Base-by-base conservation (phyloP, 164 flowering plant genomes). In the Litsea cubeba region DNA sequence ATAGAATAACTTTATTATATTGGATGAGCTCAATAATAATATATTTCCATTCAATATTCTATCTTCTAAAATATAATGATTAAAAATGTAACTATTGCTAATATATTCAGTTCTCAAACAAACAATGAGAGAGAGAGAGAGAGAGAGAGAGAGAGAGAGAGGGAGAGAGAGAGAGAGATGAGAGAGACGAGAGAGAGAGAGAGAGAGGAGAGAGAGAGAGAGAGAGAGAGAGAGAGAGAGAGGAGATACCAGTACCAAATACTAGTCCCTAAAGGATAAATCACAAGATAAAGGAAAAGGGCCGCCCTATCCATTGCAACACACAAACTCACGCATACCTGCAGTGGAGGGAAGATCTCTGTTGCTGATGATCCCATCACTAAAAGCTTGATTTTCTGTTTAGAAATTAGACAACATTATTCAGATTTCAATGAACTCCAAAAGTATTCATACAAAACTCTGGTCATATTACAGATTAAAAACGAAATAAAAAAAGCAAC, bases 311-410 rank as follows among this genome's bases (percentile, higher is more conserved):
- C 66, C 66, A 63, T n/a, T 63, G 28, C 14, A 63, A 63, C 30
- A 25, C 28, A 23, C 66, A 25, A 25, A 63, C 3, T 25, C 25
- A 12, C 66, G 22, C 66, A 63, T 23, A 63, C 66, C 66, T 63
- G 66, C 66, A 63, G 14, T 63, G 66, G 32, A 63, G 66, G 66
- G 15, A 63, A 63, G 28, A 28, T 63, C 28, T 63, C 66, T 63
- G 66, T 25, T 14, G 28, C 24, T n/a, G 66, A 63, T 23, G 66
- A 63, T 63, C 28, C 66, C 66, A 63, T 63, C 14, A 23, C 66
- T 63, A 11, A 12, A 25, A 25, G 15, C 32, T 23, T 23, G 66
- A 23, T 63, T 54, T 63, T 63, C 25, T 25, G 28, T 63, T 25
- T 63, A 63, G 66, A 63, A 63, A 63, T 25, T 11, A 23, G 24